Base-by-base conservation (phyloP, 1,284 basidiomycete species). In the Tilletia setariae region DNA sequence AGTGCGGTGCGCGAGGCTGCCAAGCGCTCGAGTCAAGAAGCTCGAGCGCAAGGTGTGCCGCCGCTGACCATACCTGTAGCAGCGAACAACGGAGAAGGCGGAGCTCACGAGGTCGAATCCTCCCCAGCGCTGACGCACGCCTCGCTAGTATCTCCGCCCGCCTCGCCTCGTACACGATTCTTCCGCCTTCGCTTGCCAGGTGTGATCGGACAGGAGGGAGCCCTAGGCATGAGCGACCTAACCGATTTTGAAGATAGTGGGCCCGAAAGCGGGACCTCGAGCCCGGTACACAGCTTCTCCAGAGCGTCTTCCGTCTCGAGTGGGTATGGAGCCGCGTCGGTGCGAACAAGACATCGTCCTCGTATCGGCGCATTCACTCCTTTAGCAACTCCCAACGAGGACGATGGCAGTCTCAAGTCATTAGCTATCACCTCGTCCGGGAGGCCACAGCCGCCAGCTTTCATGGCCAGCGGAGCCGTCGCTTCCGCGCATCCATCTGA, bases 1-100 rank as follows among this genome's bases (percentile, higher is more conserved):
- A 44, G 44, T 65, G 68, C 44, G 63, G 74, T 56, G 61, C 63
- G 35, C 53, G 53, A 25, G 63, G 63, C 9, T n/a, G 64, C 64
- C 19, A 61, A 21, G 56, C 35, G 56, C 15, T 25, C 56, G 8
- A 25, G 32, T 16, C 28, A 61, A 4, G 56, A 61, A 30, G 56
- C 56, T 3, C 13, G 15, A 13, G 23, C 56, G 2, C 56, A 61
- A 30, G 56, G 56, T n/a, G 32, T 56, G 6, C n/a, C 51, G 21
- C 51, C 51, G 51, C 25, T 56, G 2, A 13, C 21, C n/a, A 19
- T 56, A 6, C 28, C 23, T 11, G n/a, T 13, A 7, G 21, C 51
- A 53, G 28, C n/a, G 2, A n/a, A n/a, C 16, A n/a, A 25, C 47
- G 47, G 11, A 40, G 6, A 40, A 11, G 35, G 35, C 35, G 35